A percentile compares a stretch with the other conserved stretches of the same genome.
phyloP scores from a whole-genome alignment of 371 early-diverging fungal species.

The Mucor irregularis region DNA sequence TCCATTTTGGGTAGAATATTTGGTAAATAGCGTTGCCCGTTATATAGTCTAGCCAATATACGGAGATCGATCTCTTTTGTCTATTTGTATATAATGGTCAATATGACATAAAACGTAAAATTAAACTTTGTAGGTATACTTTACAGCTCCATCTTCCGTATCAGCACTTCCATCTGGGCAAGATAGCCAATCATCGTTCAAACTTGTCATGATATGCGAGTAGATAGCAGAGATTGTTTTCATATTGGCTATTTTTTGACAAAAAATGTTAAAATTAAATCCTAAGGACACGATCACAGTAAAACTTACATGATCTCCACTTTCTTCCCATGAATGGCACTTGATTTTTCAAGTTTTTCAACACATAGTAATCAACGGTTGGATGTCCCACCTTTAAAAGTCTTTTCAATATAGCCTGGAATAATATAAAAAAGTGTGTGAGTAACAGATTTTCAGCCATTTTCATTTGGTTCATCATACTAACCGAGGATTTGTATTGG shows the following conservation, averaged over 20 bases:
- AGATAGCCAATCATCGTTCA: slow-evolving; percentile 76
- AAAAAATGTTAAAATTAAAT: too few species aligned
- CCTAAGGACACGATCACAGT: too few species aligned
- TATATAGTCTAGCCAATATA: slow-evolving; percentile 61
- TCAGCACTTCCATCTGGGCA: slow-evolving; percentile 69
- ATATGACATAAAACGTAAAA: neutral
- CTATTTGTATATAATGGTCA: slow-evolving; percentile 13
- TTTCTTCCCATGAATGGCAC: slow-evolving; percentile 79
- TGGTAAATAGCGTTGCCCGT: slow-evolving; percentile 62
- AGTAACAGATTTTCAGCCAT: neutral
- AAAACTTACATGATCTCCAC: slow-evolving; percentile 79
- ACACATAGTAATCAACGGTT: slow-evolving; percentile 67
- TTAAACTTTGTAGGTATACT: neutral
- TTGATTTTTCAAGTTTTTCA: slow-evolving; percentile 81
- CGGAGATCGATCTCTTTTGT: slow-evolving; percentile 68
- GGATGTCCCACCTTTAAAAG: slow-evolving; percentile 72
- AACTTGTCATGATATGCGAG: slow-evolving; percentile 61
- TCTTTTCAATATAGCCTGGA: slow-evolving; percentile 70
- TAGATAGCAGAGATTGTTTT: slow-evolving; percentile 80
- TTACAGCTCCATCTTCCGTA: slow-evolving; percentile 62
- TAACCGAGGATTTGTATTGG: slow-evolving; percentile 82
- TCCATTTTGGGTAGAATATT: slow-evolving; percentile 40
- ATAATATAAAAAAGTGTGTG: neutral
- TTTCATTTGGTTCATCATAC: neutral
- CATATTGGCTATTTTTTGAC: slow-evolving; percentile 69